Evolutionary conservation across 2,329 filamentous ascomycete species (phyloP).

Genomic region (Trichophyton simii): DNA sequence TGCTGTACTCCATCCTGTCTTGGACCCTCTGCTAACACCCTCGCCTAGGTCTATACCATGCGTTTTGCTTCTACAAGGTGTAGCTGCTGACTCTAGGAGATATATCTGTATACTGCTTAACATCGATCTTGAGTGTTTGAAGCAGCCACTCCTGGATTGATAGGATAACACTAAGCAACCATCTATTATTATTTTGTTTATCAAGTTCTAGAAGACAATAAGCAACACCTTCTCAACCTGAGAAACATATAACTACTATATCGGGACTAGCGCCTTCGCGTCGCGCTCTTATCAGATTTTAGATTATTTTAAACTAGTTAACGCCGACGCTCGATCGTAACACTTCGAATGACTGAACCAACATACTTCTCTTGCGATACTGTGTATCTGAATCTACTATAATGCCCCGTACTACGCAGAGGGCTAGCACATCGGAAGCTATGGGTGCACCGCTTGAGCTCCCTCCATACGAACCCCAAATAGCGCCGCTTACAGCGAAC

Average conservation of each 20-base stretch:
- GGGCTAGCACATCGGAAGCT: not conserved
- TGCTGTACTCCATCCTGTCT: not conserved
- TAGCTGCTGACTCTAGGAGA: conserved; percentile 26
- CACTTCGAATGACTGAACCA: not conserved
- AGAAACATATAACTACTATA: not conserved
- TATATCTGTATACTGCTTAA: not conserved
- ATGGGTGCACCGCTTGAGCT: conserved; percentile 20
- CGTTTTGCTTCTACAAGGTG: conserved; percentile 95
- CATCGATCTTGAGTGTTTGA: too few relatives aligned
- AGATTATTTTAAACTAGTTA: not conserved
- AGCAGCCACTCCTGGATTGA: too few relatives aligned
- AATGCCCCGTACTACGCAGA: not conserved
- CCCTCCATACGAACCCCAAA: conserved; percentile 42
- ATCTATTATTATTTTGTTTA: too few relatives aligned
- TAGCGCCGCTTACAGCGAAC: conserved; percentile 38
- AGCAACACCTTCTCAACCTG: too few relatives aligned
- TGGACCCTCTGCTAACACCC: not conserved
- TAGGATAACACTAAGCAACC: not conserved
- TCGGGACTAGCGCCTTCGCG: conserved; percentile 1
- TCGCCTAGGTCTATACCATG: conserved; percentile 62
- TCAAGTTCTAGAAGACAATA: not conserved
- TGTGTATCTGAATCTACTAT: not conserved
- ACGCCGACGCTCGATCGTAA: not conserved
- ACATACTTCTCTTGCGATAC: not conserved
- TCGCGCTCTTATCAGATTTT: conserved; percentile 4